Conservation (phyloP, 2,329 filamentous ascomycete genomes). For the Dichotomopilus funicola region DNA sequence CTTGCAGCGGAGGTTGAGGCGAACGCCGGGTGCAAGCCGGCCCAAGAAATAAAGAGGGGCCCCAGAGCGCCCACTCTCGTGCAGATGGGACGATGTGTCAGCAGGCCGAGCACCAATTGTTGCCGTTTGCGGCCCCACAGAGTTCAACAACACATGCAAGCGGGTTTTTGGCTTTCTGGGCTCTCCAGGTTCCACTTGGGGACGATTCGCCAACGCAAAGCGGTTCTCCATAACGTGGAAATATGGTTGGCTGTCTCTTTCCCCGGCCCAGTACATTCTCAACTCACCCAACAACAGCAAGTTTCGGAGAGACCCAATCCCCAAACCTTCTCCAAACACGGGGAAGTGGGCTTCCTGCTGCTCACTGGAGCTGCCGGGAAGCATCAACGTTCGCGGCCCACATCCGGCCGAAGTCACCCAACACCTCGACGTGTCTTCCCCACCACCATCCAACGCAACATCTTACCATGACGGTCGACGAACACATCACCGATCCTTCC, state of each 20-base stretch:
- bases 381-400: slow-evolving; percentile 5
- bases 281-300: too few species aligned
- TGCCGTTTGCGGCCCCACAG: slow-evolving; percentile 9
- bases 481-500: slow-evolving; percentile 54
- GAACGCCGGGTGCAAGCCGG: slow-evolving; percentile 1
- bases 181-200: background rate
- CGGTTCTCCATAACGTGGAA: too few species aligned
- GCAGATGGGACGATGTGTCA: background rate
- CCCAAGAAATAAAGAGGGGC: background rate
- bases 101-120: slow-evolving; percentile 6
- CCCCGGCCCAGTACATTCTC: too few species aligned
- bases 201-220: too few species aligned
- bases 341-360: background rate
- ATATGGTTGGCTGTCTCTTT: too few species aligned
- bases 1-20: background rate
- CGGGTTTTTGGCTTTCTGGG: background rate
- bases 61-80: slow-evolving; percentile 11
- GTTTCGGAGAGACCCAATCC: too few species aligned
- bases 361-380: background rate
- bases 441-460: background rate
- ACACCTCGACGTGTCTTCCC: background rate
- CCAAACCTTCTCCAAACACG: too few species aligned
- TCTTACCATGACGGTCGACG: slow-evolving; percentile 10
- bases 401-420: background rate
- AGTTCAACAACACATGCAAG: background rate